phyloP scores from a whole-genome alignment of 495 filamentous ascomycete genomes.

The Aspergillus biplanus region DNA sequence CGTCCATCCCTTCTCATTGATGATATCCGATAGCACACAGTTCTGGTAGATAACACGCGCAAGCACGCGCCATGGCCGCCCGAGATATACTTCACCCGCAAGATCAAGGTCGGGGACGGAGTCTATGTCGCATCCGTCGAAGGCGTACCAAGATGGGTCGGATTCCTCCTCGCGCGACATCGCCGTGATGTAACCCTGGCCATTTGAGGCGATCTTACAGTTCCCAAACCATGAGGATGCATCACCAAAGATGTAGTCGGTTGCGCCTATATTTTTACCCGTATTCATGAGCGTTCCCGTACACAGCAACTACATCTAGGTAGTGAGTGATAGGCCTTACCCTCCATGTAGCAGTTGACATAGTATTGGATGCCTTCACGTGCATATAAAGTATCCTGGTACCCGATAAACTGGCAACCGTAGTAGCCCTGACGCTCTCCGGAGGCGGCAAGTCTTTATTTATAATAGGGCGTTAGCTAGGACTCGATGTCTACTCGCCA shows the following conservation, averaged over 20 bases:
- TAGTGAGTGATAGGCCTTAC: constrained; percentile 22
- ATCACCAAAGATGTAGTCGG: constrained; percentile 71
- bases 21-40: too few species aligned
- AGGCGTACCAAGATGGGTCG: not conserved
- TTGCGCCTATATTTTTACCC: constrained; percentile 24
- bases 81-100: too few species aligned
- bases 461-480: too few species aligned
- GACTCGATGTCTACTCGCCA: too few species aligned
- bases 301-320: not conserved
- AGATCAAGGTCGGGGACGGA: too few species aligned
- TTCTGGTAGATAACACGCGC: too few species aligned
- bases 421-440: too few species aligned
- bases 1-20: too few species aligned
- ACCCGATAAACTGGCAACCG: constrained; percentile 35
- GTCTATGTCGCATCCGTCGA: too few species aligned
- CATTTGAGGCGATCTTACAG: constrained; percentile 35
- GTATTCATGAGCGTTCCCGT: too few species aligned
- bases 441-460: too few species aligned
- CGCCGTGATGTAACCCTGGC: not conserved
- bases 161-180: not conserved
- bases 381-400: constrained; percentile 60
- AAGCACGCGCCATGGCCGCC: too few species aligned
- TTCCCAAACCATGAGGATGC: constrained; percentile 65
- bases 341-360: constrained; percentile 56
- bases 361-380: constrained; percentile 63